A percentile compares a stretch with the other conserved stretches of the same genome.
These are phyloP conservation scores for Phialophora chinensis DNA, from an alignment of 2,329 filamentous ascomycete species.

Conservation along the genomic window DNA sequence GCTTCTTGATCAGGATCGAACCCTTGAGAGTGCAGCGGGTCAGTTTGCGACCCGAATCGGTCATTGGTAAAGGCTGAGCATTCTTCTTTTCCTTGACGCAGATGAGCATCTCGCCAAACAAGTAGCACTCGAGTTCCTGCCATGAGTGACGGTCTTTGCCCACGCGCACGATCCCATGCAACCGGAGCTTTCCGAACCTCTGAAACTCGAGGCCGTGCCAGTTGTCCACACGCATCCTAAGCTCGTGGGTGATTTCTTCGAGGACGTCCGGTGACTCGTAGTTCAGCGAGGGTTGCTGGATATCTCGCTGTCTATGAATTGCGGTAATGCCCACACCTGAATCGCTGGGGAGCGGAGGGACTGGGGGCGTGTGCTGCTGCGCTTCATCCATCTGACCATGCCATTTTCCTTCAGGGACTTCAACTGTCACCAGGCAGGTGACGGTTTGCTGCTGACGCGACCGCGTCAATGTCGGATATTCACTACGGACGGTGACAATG, in stretches of 20 bases:
- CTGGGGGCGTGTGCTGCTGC: conserved; percentile 57
- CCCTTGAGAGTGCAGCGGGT: conserved; percentile 90
- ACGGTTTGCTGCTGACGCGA: conserved; percentile 94
- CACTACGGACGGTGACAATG: conserved; percentile 90
- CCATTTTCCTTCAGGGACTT: conserved; percentile 94
- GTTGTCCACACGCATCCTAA: conserved; percentile 90
- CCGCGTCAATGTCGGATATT: conserved; percentile 91
- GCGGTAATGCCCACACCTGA: conserved; percentile 56
- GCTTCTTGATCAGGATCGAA: conserved; percentile 97
- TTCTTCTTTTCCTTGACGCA: conserved; percentile 97
- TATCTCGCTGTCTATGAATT: conserved; percentile 41
- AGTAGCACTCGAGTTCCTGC: conserved; percentile 96
- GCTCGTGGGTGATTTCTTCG: conserved; percentile 82
- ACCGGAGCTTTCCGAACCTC: conserved; percentile 84
- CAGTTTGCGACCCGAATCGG: conserved; percentile 63
- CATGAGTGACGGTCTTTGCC: conserved; percentile 96
- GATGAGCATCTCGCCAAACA: conserved; percentile 99
- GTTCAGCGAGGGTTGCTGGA: conserved; percentile 29
- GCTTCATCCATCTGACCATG: conserved; percentile 82
- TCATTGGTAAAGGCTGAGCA: conserved; percentile 70
- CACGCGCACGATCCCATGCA: conserved; percentile 88
- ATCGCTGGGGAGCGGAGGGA: conserved; percentile 53
- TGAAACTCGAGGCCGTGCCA: conserved; percentile 94
- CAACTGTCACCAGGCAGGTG: conserved; percentile 91
- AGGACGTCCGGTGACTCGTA: conserved; percentile 78